Conservation (phyloP, 768 basidiomycete species). For the Naganishia friedmannii region DNA sequence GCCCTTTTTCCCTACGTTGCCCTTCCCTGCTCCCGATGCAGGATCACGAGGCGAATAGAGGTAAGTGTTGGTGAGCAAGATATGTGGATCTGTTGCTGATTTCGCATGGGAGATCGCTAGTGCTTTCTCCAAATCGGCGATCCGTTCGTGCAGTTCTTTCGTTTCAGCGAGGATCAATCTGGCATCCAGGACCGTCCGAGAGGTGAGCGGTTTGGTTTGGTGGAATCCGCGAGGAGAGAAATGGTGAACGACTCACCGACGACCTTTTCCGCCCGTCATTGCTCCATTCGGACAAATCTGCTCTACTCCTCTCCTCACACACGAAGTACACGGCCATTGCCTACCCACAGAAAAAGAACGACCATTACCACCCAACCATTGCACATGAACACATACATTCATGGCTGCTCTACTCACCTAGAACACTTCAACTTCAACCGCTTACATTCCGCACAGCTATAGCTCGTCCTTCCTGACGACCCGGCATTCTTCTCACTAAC, state of each 20-base stretch:
- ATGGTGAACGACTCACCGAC: slow-evolving; percentile 38
- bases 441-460: slow-evolving; percentile 50
- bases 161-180: slow-evolving; percentile 47
- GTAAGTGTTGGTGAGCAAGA: slow-evolving; percentile 42
- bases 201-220: background rate
- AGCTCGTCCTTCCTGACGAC: slow-evolving; percentile 31
- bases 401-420: slow-evolving; percentile 12
- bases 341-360: background rate
- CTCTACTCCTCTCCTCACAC: slow-evolving; percentile 46
- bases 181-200: too few relatives aligned
- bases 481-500: background rate
- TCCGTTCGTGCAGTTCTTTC: slow-evolving; percentile 48
- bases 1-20: slow-evolving; percentile 1
- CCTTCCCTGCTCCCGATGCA: slow-evolving; percentile 16
- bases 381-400: background rate
- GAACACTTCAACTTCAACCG: slow-evolving; percentile 49
- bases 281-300: slow-evolving; percentile 49
- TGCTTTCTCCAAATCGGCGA: slow-evolving; percentile 46
- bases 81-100: slow-evolving; percentile 37
- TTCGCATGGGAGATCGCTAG: slow-evolving; percentile 44
- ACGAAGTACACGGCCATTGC: slow-evolving; percentile 48
- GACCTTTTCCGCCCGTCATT: slow-evolving; percentile 46
- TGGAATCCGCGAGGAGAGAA: background rate
- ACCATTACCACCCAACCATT: background rate
- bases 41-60: slow-evolving; percentile 41